phyloP scores from a whole-genome alignment of 2,329 filamentous ascomycete species.

The Cordyceps cateniannulata region DNA sequence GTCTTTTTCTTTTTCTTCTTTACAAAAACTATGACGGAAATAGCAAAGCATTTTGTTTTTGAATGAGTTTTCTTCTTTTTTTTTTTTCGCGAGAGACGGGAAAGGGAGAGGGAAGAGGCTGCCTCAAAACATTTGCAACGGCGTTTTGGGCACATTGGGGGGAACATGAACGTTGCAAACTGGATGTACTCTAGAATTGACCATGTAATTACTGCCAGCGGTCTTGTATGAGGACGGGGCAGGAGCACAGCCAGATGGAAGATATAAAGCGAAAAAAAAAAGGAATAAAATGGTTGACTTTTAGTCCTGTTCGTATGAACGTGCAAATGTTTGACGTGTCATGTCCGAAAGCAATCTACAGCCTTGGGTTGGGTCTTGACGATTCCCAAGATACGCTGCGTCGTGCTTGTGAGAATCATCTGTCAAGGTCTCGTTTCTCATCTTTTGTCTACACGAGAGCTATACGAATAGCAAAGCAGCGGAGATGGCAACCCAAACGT shows the following conservation, averaged over 20 bases:
- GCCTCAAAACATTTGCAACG: slow-evolving; percentile 9
- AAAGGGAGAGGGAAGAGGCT: neutral
- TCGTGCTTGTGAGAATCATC: no score
- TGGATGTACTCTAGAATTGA: slow-evolving; percentile 13
- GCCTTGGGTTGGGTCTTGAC: no score
- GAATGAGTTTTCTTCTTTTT: neutral
- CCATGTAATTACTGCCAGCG: slow-evolving; percentile 4
- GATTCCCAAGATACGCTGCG: no score
- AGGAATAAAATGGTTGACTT: slow-evolving; percentile 10
- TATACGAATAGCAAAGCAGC: neutral
- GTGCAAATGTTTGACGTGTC: neutral
- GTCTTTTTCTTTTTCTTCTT: neutral
- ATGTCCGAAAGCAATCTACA: no score
- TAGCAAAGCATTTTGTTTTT: slow-evolving; percentile 11
- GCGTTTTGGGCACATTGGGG: slow-evolving; percentile 9
- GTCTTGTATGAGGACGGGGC: neutral
- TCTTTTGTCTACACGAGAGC: neutral
- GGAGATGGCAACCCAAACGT: neutral
- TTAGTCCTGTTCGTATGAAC: neutral
- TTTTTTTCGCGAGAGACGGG: neutral
- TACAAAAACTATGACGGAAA: slow-evolving; percentile 8
- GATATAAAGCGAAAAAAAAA: slow-evolving; percentile 4
- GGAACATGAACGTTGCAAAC: slow-evolving; percentile 5
- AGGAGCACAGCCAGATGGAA: slow-evolving; percentile 8
- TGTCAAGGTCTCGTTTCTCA: neutral